A percentile compares a stretch with the other conserved stretches of the same genome.
Evolutionary conservation across 306 rosid genomes (phyloP).

Genomic region (Notholithocarpus densiflorus): DNA sequence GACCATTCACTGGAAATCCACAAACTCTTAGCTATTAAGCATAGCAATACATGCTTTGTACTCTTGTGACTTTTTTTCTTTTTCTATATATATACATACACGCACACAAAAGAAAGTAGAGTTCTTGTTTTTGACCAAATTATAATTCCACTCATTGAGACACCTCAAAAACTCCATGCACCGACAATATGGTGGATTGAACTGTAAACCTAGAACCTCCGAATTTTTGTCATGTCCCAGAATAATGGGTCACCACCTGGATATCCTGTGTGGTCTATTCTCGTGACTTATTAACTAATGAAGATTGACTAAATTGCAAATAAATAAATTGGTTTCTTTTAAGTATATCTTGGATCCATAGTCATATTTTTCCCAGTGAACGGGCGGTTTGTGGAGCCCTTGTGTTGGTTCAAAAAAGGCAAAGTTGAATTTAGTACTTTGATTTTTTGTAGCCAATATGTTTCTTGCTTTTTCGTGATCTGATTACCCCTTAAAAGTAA

Average conservation of each 20-base stretch:
- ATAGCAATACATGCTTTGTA: neutral
- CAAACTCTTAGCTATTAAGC: neutral
- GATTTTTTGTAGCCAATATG: neutral
- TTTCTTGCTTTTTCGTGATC: neutral
- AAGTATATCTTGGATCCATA: neutral
- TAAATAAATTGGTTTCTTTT: too few relatives aligned
- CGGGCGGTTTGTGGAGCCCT: constrained; percentile 52
- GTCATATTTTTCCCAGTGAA: neutral
- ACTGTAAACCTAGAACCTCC: too few relatives aligned
- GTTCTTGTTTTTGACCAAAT: neutral
- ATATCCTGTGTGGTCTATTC: too few relatives aligned
- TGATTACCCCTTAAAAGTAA: too few relatives aligned
- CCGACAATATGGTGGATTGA: too few relatives aligned
- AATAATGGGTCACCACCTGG: too few relatives aligned
- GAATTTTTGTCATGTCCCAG: too few relatives aligned
- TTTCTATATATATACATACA: too few relatives aligned
- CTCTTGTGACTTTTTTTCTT: neutral
- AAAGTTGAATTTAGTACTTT: neutral
- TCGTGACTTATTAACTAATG: too few relatives aligned
- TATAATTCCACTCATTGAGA: too few relatives aligned
- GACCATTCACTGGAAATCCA: neutral
- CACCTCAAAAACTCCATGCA: too few relatives aligned
- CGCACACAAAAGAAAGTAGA: neutral
- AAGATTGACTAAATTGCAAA: too few relatives aligned
- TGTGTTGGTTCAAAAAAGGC: constrained; percentile 14